phyloP scores from a whole-genome alignment of 1,139 yeast species.

The Blastobotrys illinoisensis region DNA sequence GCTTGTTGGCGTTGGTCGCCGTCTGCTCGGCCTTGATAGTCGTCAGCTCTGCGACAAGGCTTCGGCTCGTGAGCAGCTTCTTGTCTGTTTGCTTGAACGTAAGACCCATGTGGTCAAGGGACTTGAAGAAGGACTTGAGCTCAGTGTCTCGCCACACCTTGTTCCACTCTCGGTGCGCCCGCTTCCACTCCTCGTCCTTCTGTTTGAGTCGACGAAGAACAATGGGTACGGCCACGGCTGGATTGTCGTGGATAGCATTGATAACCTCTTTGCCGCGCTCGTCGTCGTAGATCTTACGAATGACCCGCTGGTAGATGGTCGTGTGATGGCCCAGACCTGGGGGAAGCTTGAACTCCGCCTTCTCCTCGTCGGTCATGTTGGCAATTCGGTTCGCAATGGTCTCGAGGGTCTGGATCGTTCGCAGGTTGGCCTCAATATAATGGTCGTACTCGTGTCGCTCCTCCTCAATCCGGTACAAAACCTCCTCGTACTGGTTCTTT shows the following conservation, averaged over 20 bases:
- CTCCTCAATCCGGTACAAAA: slow-evolving; percentile 89
- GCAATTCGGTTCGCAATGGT: slow-evolving; percentile 93
- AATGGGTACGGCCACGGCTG: slow-evolving; percentile 91
- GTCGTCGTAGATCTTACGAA: slow-evolving; percentile 86
- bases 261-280: slow-evolving; percentile 95
- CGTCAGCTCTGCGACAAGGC: slow-evolving; percentile 83
- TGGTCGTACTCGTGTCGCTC: slow-evolving; percentile 96
- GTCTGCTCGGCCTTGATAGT: slow-evolving; percentile 88
- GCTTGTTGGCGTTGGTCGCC: slow-evolving; percentile 72
- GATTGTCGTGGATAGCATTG: slow-evolving; percentile 91
- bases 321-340: slow-evolving; percentile 92
- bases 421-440: slow-evolving; percentile 87
- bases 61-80: slow-evolving; percentile 83
- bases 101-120: slow-evolving; percentile 89
- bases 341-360: slow-evolving; percentile 77
- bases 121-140: slow-evolving; percentile 87
- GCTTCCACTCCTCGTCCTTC: slow-evolving; percentile 98
- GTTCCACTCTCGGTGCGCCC: slow-evolving; percentile 98
- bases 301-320: slow-evolving; percentile 88
- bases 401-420: slow-evolving; percentile 93
- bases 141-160: slow-evolving; percentile 99
- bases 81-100: slow-evolving; percentile 96
- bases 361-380: slow-evolving; percentile 87
- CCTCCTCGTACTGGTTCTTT: slow-evolving; percentile 95
- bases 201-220: slow-evolving; percentile 88